Percentiles rank a stretch among this genome's conserved stretches.
These are phyloP conservation scores for Bryum argenteum DNA, from an alignment of 225 moss, liverwort and hornwort genomes.

Conservation along the genomic window DNA sequence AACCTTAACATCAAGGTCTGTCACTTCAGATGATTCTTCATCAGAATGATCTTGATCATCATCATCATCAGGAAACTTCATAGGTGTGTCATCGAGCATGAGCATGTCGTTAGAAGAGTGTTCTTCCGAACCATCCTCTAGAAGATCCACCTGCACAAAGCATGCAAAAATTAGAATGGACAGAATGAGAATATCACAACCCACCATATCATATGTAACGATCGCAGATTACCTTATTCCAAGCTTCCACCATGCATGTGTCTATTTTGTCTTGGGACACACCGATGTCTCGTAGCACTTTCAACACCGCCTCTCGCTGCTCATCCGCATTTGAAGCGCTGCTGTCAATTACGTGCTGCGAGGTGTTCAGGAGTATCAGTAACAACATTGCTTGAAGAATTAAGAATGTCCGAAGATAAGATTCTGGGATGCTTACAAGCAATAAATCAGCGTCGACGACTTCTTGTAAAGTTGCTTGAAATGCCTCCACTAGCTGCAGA, in stretches of 20 bases:
- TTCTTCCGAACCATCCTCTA: conserved; percentile 37
- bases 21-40: not conserved
- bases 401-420: not conserved
- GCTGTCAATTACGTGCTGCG: conserved; percentile 81
- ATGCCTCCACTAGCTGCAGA: conserved; percentile 80
- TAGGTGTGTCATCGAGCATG: conserved; percentile 33
- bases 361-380: conserved; percentile 22
- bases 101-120: conserved; percentile 16
- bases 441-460: conserved; percentile 85
- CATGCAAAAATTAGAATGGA: not conserved
- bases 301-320: conserved; percentile 69
- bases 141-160: conserved; percentile 50
- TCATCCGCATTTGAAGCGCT: conserved; percentile 74
- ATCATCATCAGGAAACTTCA: conserved; percentile 34
- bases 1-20: not conserved
- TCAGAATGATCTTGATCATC: not conserved
- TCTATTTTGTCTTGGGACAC: conserved; percentile 68
- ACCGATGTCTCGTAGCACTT: conserved; percentile 73
- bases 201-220: not conserved
- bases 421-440: conserved; percentile 43
- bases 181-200: not conserved
- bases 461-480: conserved; percentile 82
- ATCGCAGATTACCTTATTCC: conserved; percentile 67
- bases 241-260: conserved; percentile 69
- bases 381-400: not conserved